Evolutionary conservation across 352 stramenopile species (phyloP), one percentile per base, ranked within the genome.

Genomic region (Globisporangium takayamanum): DNA sequence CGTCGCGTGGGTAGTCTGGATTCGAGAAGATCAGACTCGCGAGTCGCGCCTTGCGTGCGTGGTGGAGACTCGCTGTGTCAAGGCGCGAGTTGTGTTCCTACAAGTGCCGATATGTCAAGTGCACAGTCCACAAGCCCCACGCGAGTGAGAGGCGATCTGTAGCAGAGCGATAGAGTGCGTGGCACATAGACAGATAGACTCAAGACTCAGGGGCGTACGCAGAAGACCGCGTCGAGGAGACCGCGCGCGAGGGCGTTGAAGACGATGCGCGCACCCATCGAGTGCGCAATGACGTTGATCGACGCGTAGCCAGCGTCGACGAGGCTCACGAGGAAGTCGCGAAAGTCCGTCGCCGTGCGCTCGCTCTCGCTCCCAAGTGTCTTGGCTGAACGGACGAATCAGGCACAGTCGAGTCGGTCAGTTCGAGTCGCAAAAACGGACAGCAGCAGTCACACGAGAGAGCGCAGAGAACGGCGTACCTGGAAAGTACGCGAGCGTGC

Each of bases 21-120:
- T 95, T 94, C 18, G 76, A 72, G 37, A 95, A 79, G 3, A 74
- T 94, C 10, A 95, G 72, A 25, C 64, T 92, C 15, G 72, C 67
- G 6, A 87, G 62, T 1, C 36, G 55, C 2, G 64, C 64, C 36
- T 51, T 63, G 18, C 42, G 41, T 11, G 45, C 20, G 2, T 11
- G n/a, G 15, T 48, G 36, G 41, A 50, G 22, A 2, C 20, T 2
- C 1, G 50, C 15, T 0, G 50, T 26, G 46, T 57, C 42, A 0
- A 52, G 18, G n/a, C 8, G 28, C 18, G 20, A 36, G 36, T 37
- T 11, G 22, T 50, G 25, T 8, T 53, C 47, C 55, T 61, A 41
- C 4, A 33, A 2, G 10, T 28, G 15, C 20, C 20, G 20, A 5
- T 3, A 33, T 5, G 30, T 25, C 2, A 18, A 53, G 8, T 5